A percentile compares a stretch with the other conserved stretches of the same genome.
Conservation (phyloP, 495 filamentous ascomycete genomes). For the Trichoderma virens region DNA sequence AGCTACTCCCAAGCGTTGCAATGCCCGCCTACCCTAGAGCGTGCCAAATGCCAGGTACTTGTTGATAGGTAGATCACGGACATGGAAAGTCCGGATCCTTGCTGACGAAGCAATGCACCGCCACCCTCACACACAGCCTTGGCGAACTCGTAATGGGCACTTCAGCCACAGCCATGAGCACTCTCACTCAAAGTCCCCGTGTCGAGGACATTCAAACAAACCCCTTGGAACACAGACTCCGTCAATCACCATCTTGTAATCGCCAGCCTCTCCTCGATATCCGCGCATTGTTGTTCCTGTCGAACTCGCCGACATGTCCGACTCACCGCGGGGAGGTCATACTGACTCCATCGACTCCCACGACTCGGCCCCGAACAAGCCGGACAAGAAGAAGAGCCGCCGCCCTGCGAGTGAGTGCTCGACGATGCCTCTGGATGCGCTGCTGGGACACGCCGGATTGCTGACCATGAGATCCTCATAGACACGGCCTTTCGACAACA, state of each 20-base stretch:
- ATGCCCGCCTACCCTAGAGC: not conserved
- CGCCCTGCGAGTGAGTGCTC: constrained; percentile 67
- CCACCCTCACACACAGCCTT: not conserved
- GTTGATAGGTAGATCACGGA: no score
- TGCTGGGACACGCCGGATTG: constrained; percentile 6
- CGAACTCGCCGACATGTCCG: constrained; percentile 20
- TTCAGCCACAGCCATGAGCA: constrained; percentile 1
- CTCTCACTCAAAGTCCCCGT: not conserved
- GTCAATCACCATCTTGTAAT: not conserved
- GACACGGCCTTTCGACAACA: constrained; percentile 92
- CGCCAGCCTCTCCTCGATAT: not conserved
- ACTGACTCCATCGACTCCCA: constrained; percentile 36
- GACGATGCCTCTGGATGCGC: constrained; percentile 1
- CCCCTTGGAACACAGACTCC: constrained; percentile 3
- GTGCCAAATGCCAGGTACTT: no score
- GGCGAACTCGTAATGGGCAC: not conserved
- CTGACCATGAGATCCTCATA: constrained; percentile 21
- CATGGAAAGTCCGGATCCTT: not conserved
- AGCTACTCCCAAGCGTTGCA: no score
- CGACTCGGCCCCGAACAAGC: constrained; percentile 24
- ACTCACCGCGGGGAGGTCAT: constrained; percentile 18
- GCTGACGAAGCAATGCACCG: constrained; percentile 3
- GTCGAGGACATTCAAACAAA: not conserved
- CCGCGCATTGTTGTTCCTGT: not conserved
- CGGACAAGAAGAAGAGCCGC: constrained; percentile 76